Percentiles rank a stretch among this genome's conserved stretches.
These are phyloP conservation scores for Phialophora macrospora DNA, from an alignment of 2,329 filamentous ascomycete species.

Conservation along the genomic window DNA sequence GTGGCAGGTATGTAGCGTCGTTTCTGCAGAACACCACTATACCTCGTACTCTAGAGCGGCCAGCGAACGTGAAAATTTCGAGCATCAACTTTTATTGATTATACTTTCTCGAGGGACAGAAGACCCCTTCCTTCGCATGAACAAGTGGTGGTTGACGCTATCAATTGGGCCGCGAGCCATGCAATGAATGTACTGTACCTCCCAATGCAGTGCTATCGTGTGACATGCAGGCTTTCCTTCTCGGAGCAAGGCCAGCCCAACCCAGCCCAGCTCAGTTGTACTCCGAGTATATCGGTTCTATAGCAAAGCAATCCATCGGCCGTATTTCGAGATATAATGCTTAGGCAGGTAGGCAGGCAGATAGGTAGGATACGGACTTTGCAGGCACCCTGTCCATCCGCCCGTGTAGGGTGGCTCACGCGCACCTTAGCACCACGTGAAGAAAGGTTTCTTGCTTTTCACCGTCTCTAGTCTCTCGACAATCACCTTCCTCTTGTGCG, in stretches of 20 bases:
- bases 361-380: not conserved
- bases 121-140: not conserved
- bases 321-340: not conserved
- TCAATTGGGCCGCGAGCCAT: not conserved
- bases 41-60: not conserved
- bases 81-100: not conserved
- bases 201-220: not conserved
- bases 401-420: not conserved
- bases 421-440: slow-evolving; percentile 48
- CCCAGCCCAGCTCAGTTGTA: not conserved
- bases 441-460: slow-evolving; percentile 92
- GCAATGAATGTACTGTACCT: not conserved
- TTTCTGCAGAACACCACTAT: not conserved
- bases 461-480: slow-evolving; percentile 95
- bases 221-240: not conserved
- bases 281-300: not conserved
- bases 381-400: not conserved
- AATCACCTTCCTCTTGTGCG: slow-evolving; percentile 89
- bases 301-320: not conserved
- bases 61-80: not conserved
- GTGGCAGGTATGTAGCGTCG: not conserved
- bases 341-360: not conserved
- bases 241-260: not conserved
- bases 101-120: not conserved
- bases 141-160: not conserved